Percentiles rank a stretch among this genome's conserved stretches.
phyloP scores from a whole-genome alignment of 2,329 filamentous ascomycete species.

The Hirsutella rhossiliensis region DNA sequence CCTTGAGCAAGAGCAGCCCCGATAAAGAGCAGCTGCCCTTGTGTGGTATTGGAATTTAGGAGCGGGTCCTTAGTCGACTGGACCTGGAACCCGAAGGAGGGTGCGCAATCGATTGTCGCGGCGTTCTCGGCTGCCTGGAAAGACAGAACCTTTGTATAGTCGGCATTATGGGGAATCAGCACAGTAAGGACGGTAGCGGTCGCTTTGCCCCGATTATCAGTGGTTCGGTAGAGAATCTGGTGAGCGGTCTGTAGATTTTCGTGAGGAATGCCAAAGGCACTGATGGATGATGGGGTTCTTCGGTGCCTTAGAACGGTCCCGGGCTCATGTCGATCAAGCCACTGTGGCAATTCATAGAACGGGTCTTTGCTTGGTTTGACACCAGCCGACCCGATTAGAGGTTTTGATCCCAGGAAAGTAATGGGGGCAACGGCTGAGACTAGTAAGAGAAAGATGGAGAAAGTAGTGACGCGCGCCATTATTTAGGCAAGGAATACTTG shows the following conservation, averaged over 20 bases:
- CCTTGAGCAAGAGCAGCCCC: constrained; percentile 22
- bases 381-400: too few relatives aligned
- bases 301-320: constrained; percentile 12
- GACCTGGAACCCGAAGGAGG: constrained; percentile 12
- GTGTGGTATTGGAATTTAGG: constrained; percentile 19
- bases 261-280: constrained; percentile 7
- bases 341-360: constrained; percentile 11
- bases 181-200: constrained; percentile 25
- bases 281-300: constrained; percentile 8
- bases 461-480: too few relatives aligned
- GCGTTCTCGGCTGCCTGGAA: constrained; percentile 29
- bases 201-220: constrained; percentile 20
- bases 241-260: constrained; percentile 8
- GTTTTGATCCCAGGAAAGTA: too few relatives aligned
- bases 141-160: constrained; percentile 21
- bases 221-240: constrained; percentile 28
- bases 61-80: constrained; percentile 5
- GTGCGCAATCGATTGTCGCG: constrained; percentile 22
- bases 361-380: constrained; percentile 11
- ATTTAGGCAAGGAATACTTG: too few relatives aligned
- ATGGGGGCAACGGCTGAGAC: too few relatives aligned
- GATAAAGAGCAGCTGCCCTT: constrained; percentile 10
- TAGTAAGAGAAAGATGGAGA: too few relatives aligned
- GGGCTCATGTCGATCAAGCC: constrained; percentile 4
- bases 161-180: constrained; percentile 20